Base-by-base conservation (phyloP, 306 rosid genomes). In the Elaeagnus macrophylla region DNA sequence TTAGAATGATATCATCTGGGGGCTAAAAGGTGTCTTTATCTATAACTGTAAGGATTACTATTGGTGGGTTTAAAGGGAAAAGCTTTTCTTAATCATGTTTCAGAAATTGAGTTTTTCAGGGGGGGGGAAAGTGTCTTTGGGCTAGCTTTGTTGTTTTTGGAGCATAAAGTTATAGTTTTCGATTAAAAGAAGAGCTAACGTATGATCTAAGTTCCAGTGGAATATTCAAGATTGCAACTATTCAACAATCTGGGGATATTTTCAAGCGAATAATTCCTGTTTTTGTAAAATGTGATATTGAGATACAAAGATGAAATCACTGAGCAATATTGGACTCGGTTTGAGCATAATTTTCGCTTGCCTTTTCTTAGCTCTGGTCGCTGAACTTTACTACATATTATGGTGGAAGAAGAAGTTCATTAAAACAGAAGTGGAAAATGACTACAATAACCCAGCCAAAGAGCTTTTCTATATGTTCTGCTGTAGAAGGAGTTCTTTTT, bases 331-430 rank as follows among this genome's bases (percentile, higher is more conserved):
- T 69, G 99, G 99, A 37, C 83, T 91, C 70, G 99, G 96, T 69
- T 58, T 91, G 40, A 86, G 99, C 60, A 83, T 91, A 60, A 75
- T 91, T 32, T 91, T 91, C 61, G 88, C 85, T 46, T 87, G 89
- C 65, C 91, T 91, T 43, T 68, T 91, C 75, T 83, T 91, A 54
- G 99, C 99, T 69, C 83, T 91, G 54, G 79, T 87, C 35, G 96
- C 95, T 60, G 99, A 91, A 77, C 94, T 91, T 66, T 91, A 84
- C 79, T 91, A 91, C 53, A 64, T 91, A 69, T 54, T 91, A 39
- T 87, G 99, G 99, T 84, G 96, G 96, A 91, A 91, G 83, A 91
- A 87, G 77, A 84, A 82, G 56, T 78, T 84, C 67, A 77, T 78
- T 51, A 73, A 53, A 54, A 84, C 85, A 69, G 89, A 79, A 60